These are phyloP conservation scores for Dothideomycetes sp. DNA, from an alignment of 2,329 filamentous ascomycete genomes.

Conservation along the genomic window DNA sequence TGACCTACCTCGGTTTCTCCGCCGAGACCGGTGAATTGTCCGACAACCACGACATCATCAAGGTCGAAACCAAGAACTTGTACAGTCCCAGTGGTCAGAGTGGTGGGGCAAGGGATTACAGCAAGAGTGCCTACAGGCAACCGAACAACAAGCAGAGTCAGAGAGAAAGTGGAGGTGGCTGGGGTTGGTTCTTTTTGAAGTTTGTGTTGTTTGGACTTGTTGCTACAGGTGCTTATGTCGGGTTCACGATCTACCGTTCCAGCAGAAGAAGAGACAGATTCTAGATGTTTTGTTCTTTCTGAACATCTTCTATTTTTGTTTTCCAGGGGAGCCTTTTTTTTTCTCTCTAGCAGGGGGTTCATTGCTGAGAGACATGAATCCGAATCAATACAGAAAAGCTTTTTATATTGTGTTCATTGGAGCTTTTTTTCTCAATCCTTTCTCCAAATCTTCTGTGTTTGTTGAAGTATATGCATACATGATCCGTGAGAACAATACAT, in stretches of 20 bases:
- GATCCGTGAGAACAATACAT: no score
- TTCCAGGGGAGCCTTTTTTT: no score
- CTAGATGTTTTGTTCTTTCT: conserved; percentile 24
- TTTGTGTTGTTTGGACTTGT: conserved; percentile 64
- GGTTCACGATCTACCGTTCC: conserved; percentile 73
- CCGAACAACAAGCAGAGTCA: conserved; percentile 41
- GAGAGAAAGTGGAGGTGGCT: conserved; percentile 44
- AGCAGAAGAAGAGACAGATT: conserved; percentile 42
- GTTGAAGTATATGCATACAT: no score
- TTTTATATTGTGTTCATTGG: no score
- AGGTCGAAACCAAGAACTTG: conserved; percentile 75
- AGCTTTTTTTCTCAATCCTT: no score
- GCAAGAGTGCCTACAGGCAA: conserved; percentile 32
- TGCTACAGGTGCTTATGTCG: conserved; percentile 68
- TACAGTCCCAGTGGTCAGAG: conserved; percentile 52
- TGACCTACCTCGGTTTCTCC: conserved; percentile 57
- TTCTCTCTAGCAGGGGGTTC: no score
- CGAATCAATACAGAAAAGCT: no score
- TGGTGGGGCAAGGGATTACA: conserved; percentile 30
- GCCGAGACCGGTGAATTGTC: conserved; percentile 92
- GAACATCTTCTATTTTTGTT: background rate
- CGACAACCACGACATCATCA: conserved; percentile 96
- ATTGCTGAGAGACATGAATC: no score
- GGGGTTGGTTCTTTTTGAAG: conserved; percentile 72
- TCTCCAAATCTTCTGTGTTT: no score